These are phyloP conservation scores for Boletus reticuloceps DNA, from an alignment of 768 basidiomycete genomes.

Conservation along the genomic window DNA sequence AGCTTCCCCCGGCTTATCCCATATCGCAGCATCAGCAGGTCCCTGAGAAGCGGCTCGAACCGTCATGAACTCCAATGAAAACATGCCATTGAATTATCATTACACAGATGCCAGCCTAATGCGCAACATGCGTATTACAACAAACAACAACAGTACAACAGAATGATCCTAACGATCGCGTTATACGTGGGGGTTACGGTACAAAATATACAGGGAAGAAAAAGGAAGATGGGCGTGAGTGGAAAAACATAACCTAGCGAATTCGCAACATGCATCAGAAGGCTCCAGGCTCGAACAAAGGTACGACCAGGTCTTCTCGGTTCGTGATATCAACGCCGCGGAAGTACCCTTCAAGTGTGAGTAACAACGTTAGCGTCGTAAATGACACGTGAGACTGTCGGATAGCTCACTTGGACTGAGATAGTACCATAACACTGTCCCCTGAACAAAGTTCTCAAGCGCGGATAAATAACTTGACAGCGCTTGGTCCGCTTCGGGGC, in stretches of 20 bases:
- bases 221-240: background rate
- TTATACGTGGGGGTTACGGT: slow-evolving; percentile 14
- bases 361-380: slow-evolving; percentile 11
- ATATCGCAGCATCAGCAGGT: background rate
- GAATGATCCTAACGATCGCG: slow-evolving; percentile 13
- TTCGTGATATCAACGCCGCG: slow-evolving; percentile 33
- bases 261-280: slow-evolving; percentile 15
- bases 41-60: background rate
- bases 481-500: slow-evolving; percentile 33
- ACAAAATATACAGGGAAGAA: slow-evolving; percentile 19
- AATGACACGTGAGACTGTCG: background rate
- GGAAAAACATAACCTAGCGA: background rate
- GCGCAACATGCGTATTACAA: slow-evolving; percentile 15
- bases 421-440: slow-evolving; percentile 40
- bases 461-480: slow-evolving; percentile 33
- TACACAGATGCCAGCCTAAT: background rate
- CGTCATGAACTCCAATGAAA: background rate
- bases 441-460: slow-evolving; percentile 38
- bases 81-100: background rate
- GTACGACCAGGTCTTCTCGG: slow-evolving; percentile 27
- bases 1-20: background rate
- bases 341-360: slow-evolving; percentile 27
- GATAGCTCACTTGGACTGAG: slow-evolving; percentile 35
- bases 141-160: background rate
- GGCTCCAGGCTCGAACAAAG: slow-evolving; percentile 26